A percentile compares a stretch with the other conserved stretches of the same genome.
Conservation (phyloP, 768 basidiomycete species). For the Hydnomerulius pinastri region DNA sequence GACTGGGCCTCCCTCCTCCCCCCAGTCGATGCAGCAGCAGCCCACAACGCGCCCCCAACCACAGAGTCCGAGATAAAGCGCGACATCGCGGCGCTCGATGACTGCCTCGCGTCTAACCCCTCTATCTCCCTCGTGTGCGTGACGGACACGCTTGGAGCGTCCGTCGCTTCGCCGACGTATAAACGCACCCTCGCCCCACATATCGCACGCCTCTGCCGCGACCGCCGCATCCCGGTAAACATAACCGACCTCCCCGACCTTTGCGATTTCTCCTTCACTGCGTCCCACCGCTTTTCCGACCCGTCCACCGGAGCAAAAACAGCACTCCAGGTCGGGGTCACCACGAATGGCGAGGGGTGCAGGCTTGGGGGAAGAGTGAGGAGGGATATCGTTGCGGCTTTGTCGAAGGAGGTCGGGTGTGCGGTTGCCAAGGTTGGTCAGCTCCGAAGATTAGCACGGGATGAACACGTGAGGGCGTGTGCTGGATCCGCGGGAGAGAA, state of each 20-base stretch:
- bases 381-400: constrained; percentile 75
- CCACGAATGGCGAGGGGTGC: constrained; percentile 92
- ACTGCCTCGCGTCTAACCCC: constrained; percentile 39
- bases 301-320: constrained; percentile 44
- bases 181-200: constrained; percentile 51
- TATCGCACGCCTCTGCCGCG: constrained; percentile 56
- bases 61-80: constrained; percentile 18
- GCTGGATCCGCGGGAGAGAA: constrained; percentile 17
- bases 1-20: constrained; percentile 51
- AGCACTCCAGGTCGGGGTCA: constrained; percentile 75
- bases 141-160: constrained; percentile 76
- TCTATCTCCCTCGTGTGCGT: constrained; percentile 66
- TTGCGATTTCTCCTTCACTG: constrained; percentile 88
- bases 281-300: constrained; percentile 79
- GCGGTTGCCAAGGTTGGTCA: constrained; percentile 76
- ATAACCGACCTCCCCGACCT: constrained; percentile 84
- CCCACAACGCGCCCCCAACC: neutral
- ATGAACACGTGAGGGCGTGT: constrained; percentile 25
- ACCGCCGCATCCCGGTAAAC: constrained; percentile 73
- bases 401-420: constrained; percentile 71
- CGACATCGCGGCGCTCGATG: constrained; percentile 49
- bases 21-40: constrained; percentile 36
- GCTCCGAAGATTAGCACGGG: constrained; percentile 61
- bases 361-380: constrained; percentile 77
- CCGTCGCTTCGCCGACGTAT: constrained; percentile 32